These are phyloP conservation scores for Rhodotorula diobovata DNA, from an alignment of 768 basidiomycete genomes.

Conservation along the genomic window DNA sequence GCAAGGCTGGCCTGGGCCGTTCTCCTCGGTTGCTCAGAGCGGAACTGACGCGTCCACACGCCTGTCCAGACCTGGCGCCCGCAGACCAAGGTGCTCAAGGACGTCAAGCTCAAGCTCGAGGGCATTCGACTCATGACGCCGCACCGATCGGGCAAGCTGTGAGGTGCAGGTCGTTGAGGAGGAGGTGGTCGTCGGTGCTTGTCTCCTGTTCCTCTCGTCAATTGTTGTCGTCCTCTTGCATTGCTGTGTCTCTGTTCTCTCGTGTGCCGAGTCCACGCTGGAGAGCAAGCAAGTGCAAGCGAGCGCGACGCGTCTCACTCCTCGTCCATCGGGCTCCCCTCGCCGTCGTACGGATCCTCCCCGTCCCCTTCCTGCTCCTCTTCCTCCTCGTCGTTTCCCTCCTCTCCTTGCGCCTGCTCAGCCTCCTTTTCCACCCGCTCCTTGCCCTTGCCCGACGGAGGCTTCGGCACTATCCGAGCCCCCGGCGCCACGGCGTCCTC, in stretches of 20 bases:
- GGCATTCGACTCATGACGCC: constrained; percentile 19
- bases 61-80: constrained; percentile 29
- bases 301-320: too few species aligned
- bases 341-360: too few species aligned
- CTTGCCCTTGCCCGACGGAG: background rate
- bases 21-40: too few species aligned
- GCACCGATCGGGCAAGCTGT: constrained; percentile 25
- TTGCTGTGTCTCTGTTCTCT: background rate
- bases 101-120: constrained; percentile 42
- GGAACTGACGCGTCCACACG: background rate
- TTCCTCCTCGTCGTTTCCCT: background rate
- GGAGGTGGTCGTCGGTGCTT: background rate
- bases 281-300: too few species aligned
- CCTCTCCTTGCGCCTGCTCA: background rate
- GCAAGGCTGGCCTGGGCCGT: background rate
- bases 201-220: background rate
- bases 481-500: too few species aligned
- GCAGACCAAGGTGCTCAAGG: constrained; percentile 41
- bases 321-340: background rate
- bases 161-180: background rate
- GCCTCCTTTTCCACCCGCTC: background rate
- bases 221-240: background rate
- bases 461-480: too few species aligned
- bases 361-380: background rate
- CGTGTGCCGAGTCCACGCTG: background rate